Evolutionary conservation across 352 stramenopile genomes (phyloP).

Genomic region (Blastocystis hominis): DNA sequence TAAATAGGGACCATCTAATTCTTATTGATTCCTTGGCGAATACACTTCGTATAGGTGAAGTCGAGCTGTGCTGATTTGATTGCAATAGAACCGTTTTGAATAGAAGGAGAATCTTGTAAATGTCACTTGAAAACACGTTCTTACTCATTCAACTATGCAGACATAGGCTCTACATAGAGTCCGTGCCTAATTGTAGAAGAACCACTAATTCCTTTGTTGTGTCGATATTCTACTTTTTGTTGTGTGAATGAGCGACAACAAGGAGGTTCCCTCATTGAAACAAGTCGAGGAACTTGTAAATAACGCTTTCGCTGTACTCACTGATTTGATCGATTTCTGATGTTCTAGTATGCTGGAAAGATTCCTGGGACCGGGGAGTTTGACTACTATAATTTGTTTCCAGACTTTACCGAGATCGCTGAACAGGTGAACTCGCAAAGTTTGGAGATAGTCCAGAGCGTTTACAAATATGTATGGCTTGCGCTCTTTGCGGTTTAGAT

Average conservation of each 20-base stretch:
- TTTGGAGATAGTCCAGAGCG: conserved; percentile 17
- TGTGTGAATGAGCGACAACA: neutral
- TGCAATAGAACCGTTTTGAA: no score
- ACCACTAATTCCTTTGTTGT: neutral
- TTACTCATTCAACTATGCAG: no score
- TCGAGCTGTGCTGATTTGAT: no score
- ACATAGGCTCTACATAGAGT: no score
- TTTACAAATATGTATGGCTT: conserved; percentile 43
- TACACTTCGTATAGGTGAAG: no score
- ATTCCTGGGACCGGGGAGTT: conserved; percentile 51
- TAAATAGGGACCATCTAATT: neutral
- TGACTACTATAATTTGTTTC: conserved; percentile 57
- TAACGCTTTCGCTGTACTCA: neutral
- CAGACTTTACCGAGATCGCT: conserved; percentile 6
- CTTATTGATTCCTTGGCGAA: neutral
- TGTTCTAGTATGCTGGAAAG: neutral
- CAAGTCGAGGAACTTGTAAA: neutral
- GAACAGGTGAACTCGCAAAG: neutral
- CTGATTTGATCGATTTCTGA: neutral
- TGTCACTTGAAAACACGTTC: no score
- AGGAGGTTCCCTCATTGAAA: neutral
- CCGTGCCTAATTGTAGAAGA: neutral
- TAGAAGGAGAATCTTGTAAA: no score
- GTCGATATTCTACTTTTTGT: neutral
- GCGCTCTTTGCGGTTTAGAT: neutral